Conservation (phyloP, 345 rosid species). For the Hibiscus mutabilis region DNA sequence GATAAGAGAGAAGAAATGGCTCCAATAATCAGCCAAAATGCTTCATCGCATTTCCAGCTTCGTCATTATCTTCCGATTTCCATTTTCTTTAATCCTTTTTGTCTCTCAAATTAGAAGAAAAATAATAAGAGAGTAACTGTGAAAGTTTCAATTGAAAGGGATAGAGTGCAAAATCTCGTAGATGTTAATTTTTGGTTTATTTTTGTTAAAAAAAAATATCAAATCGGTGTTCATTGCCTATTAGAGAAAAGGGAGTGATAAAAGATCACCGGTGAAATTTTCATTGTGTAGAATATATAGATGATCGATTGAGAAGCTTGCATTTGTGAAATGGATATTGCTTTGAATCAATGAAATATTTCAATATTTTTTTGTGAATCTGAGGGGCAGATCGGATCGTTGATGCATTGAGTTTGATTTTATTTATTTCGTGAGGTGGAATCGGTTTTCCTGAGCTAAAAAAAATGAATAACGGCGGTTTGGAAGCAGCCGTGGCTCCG, state of each 20-base stretch:
- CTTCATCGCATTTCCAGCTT: constrained; percentile 20
- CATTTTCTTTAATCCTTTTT: not conserved
- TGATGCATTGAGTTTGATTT: constrained; percentile 8
- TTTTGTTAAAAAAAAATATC: constrained; percentile 1
- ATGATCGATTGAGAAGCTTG: constrained; percentile 15
- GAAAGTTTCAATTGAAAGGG: constrained; percentile 23
- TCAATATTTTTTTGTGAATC: constrained; percentile 8
- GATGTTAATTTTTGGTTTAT: constrained; percentile 4
- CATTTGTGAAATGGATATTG: constrained; percentile 12
- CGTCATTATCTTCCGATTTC: constrained; percentile 25
- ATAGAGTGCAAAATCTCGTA: constrained; percentile 5
- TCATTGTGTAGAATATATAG: not conserved
- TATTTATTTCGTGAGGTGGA: not conserved
- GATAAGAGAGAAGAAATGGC: not conserved
- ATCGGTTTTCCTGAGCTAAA: too few relatives aligned
- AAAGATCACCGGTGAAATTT: not conserved
- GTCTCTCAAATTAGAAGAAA: not conserved
- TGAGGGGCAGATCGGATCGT: constrained; percentile 14
- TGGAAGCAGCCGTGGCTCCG: constrained; percentile 39
- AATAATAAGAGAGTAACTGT: not conserved
- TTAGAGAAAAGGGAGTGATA: not conserved
- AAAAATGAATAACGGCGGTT: constrained; percentile 41
- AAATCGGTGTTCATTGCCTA: not conserved
- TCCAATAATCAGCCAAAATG: constrained; percentile 16
- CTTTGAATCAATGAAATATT: constrained; percentile 13